Evolutionary conservation across 2,329 filamentous ascomycete genomes (phyloP).

Genomic region (Lasiodiplodia citricola): DNA sequence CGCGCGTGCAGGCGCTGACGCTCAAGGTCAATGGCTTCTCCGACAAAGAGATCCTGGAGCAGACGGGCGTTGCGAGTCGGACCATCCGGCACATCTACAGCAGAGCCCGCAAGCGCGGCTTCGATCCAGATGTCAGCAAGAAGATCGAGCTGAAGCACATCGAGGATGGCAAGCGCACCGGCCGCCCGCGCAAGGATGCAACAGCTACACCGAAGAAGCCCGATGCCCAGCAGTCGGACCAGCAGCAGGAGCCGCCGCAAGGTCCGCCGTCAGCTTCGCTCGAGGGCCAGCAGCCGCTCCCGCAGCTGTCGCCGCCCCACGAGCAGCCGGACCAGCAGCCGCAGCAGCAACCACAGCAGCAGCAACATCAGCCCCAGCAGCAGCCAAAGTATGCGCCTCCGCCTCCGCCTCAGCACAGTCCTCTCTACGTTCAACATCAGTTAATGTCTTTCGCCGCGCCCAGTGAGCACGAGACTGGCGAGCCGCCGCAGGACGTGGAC

Average conservation of each 20-base stretch:
- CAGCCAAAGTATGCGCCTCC: constrained; percentile 23
- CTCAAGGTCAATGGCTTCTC: constrained; percentile 29
- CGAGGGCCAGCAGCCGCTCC: constrained; percentile 19
- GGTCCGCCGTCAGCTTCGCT: constrained; percentile 12
- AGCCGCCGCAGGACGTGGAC: constrained; percentile 19
- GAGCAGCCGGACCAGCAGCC: constrained; percentile 8
- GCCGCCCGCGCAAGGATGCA: constrained; percentile 26
- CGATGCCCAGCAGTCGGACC: constrained; percentile 4
- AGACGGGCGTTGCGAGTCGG: constrained; percentile 26
- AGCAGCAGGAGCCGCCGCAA: constrained; percentile 21
- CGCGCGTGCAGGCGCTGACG: constrained; percentile 26
- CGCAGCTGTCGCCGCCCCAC: constrained; percentile 5
- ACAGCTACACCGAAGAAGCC: constrained; percentile 18
- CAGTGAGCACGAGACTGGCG: constrained; percentile 19
- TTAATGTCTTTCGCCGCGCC: constrained; percentile 15
- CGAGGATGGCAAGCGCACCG: constrained; percentile 25
- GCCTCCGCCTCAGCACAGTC: constrained; percentile 22
- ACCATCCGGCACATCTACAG: constrained; percentile 27
- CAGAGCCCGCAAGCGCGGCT: constrained; percentile 27
- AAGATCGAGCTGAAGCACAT: constrained; percentile 25
- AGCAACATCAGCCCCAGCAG: constrained; percentile 4
- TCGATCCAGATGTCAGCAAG: constrained; percentile 23
- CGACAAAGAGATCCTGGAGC: constrained; percentile 26
- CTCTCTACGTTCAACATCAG: constrained; percentile 19
- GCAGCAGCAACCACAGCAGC: neutral